phyloP scores from a whole-genome alignment of 2,329 filamentous ascomycete species.

The Talaromyces sp. region DNA sequence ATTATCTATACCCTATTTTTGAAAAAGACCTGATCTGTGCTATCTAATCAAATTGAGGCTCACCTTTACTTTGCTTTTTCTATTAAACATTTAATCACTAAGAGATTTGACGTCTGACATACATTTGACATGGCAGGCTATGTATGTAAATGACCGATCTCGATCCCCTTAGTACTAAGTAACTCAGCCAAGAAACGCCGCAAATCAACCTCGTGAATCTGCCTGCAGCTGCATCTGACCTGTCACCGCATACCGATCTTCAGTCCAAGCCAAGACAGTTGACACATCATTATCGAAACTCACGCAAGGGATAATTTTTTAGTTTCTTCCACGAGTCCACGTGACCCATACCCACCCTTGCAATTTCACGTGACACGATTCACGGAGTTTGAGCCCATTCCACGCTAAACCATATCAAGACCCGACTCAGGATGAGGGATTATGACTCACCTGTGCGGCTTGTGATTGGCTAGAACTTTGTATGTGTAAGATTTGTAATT shows the following conservation, averaged over 20 bases:
- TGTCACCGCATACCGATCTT: background rate
- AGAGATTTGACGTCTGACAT: background rate
- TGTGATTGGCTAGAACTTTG: background rate
- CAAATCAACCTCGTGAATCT: background rate
- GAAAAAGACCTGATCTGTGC: background rate
- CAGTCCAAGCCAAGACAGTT: background rate
- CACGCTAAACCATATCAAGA: background rate
- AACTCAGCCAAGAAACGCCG: background rate
- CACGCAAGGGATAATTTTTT: background rate
- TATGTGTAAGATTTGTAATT: conserved; percentile 9
- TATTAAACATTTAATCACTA: background rate
- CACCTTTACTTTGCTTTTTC: background rate
- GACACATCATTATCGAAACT: background rate
- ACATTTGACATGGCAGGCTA: too few relatives aligned
- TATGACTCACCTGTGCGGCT: conserved; percentile 9
- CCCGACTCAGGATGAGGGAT: conserved; percentile 10
- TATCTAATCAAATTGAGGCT: background rate
- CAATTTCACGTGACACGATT: background rate
- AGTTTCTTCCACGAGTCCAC: background rate
- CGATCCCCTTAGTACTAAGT: background rate
- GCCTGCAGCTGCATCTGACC: background rate
- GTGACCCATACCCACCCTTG: background rate
- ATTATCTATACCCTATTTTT: conserved; percentile 7
- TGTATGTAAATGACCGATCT: background rate
- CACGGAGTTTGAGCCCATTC: background rate